Conservation (phyloP, 225 moss, liverwort and hornwort species). For the Bryum argenteum region DNA sequence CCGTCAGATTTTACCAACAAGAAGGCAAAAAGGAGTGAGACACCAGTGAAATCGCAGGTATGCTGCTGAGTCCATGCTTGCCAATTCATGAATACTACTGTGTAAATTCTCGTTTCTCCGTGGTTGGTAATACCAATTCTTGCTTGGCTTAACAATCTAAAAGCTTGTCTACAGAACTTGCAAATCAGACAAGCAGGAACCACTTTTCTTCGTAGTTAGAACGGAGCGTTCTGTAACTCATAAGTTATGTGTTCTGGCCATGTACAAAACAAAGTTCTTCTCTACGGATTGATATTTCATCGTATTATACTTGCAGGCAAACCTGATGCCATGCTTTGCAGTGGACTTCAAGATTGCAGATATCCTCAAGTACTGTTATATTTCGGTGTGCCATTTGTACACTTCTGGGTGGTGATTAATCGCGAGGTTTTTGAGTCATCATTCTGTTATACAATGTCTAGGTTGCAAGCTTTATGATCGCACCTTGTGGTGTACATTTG, state of each 20-base stretch:
- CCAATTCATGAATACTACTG: no score
- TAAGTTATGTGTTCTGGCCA: slow-evolving; percentile 11
- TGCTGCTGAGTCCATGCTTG: background rate
- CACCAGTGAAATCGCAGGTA: slow-evolving; percentile 47
- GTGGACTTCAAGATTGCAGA: slow-evolving; percentile 96
- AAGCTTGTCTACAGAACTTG: background rate
- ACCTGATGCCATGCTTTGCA: slow-evolving; percentile 70
- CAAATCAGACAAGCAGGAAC: slow-evolving; percentile 8
- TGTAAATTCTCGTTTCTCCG: background rate
- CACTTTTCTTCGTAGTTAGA: background rate
- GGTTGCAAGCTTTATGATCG: background rate
- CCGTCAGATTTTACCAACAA: slow-evolving; percentile 61
- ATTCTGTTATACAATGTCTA: slow-evolving; percentile 6
- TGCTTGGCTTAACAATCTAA: background rate
- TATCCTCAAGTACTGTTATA: slow-evolving; percentile 48
- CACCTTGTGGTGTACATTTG: slow-evolving; percentile 16
- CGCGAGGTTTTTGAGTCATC: background rate
- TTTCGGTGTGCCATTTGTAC: background rate
- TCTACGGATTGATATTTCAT: slow-evolving; percentile 24
- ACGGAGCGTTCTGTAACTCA: background rate
- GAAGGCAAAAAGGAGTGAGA: slow-evolving; percentile 48
- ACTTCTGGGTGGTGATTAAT: no score
- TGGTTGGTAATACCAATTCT: background rate
- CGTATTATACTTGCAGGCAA: slow-evolving; percentile 40
- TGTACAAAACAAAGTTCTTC: background rate